These are phyloP conservation scores for Dryas alaskensis DNA, from an alignment of 306 rosid species.

Conservation along the genomic window DNA sequence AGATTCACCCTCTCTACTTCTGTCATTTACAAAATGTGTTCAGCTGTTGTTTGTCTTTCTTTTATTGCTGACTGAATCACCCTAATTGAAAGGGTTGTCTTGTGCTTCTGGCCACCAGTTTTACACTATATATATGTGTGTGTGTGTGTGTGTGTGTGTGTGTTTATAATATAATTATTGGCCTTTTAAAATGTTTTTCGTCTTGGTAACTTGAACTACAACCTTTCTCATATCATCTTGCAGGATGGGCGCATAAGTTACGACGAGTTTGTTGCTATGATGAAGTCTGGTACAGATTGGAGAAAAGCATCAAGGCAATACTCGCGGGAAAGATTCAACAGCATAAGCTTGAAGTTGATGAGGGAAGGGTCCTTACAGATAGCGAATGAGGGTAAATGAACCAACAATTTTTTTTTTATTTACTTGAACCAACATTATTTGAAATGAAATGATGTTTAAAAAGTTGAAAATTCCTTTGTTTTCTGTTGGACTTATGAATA, in stretches of 20 bases:
- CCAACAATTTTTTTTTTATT: neutral
- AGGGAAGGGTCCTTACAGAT: conserved; percentile 51
- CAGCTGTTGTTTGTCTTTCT: neutral
- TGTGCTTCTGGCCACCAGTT: neutral
- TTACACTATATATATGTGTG: neutral
- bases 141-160: neutral
- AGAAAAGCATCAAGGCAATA: conserved; percentile 77
- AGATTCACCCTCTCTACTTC: neutral
- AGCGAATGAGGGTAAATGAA: conserved; percentile 46
- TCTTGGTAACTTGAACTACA: neutral
- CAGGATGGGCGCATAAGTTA: conserved; percentile 92
- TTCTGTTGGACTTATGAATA: conserved; percentile 17
- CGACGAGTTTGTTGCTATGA: conserved; percentile 82
- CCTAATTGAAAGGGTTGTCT: neutral
- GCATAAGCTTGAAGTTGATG: conserved; percentile 55
- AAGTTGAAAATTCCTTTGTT: conserved; percentile 5
- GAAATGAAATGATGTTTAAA: conserved; percentile 2
- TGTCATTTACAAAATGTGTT: neutral
- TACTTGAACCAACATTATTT: neutral
- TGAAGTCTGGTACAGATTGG: conserved; percentile 97
- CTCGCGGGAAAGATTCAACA: conserved; percentile 60
- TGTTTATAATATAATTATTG: neutral
- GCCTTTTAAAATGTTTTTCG: too few species aligned
- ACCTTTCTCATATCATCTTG: conserved; percentile 11
- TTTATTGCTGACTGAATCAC: neutral